These are phyloP conservation scores for Sporothrix variecibatus DNA, from an alignment of 2,329 filamentous ascomycete species.

Conservation along the genomic window DNA sequence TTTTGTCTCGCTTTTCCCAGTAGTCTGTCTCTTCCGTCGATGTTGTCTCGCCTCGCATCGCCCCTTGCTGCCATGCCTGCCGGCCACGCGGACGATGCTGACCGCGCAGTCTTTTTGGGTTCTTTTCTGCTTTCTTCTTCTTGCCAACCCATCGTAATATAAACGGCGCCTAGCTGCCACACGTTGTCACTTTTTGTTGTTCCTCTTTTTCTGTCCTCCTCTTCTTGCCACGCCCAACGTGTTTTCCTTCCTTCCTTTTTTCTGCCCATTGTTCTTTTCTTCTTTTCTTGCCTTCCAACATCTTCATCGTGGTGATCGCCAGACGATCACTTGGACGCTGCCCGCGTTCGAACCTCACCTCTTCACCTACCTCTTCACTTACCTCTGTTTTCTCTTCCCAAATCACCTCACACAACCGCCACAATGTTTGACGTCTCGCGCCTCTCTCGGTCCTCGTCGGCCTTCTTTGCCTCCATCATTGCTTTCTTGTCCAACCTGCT, in stretches of 20 bases:
- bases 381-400: not conserved
- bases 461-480: conserved; percentile 14
- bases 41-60: not conserved
- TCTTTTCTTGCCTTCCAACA: not conserved
- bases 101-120: not conserved
- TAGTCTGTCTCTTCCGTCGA: not conserved
- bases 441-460: conserved; percentile 1
- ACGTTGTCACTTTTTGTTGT: not conserved
- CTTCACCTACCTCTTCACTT: not conserved
- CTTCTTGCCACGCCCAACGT: not conserved
- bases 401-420: not conserved
- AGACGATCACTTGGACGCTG: not conserved
- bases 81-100: conserved; percentile 4
- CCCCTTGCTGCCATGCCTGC: conserved; percentile 18
- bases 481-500: conserved; percentile 7
- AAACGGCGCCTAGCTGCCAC: not conserved
- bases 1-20: not conserved
- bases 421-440: not conserved
- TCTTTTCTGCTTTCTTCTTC: not conserved
- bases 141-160: not conserved
- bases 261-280: not conserved
- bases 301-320: not conserved
- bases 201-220: not conserved
- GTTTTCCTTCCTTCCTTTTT: not conserved
- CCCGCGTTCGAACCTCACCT: not conserved